phyloP scores from a whole-genome alignment of 2,329 filamentous ascomycete genomes.

The Peltaster fructicola region DNA sequence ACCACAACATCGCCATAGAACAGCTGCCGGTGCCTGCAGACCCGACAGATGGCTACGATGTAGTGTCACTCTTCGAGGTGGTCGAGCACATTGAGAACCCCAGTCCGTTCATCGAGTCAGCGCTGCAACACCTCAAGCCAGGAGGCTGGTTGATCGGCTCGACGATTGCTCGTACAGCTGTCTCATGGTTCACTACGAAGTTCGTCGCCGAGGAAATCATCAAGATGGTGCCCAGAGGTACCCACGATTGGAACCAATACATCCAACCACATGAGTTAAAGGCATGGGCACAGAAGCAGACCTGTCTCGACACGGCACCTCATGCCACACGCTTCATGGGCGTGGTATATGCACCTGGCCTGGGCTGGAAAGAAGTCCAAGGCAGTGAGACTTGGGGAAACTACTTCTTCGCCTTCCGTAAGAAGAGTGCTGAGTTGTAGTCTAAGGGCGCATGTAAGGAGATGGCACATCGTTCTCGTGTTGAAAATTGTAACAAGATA shows the following conservation, averaged over 20 bases:
- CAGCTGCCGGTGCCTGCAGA: slow-evolving; percentile 26
- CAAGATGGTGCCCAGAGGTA: slow-evolving; percentile 76
- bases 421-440: slow-evolving; percentile 17
- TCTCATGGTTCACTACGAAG: slow-evolving; percentile 83
- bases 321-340: slow-evolving; percentile 59
- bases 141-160: slow-evolving; percentile 87
- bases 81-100: slow-evolving; percentile 78
- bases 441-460: no score
- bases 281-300: slow-evolving; percentile 26
- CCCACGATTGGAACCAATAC: slow-evolving; percentile 94
- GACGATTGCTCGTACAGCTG: slow-evolving; percentile 80
- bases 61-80: slow-evolving; percentile 84
- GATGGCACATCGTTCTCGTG: no score
- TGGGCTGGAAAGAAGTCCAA: slow-evolving; percentile 72
- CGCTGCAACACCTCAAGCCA: slow-evolving; percentile 61
- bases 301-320: slow-evolving; percentile 38
- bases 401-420: slow-evolving; percentile 83
- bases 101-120: slow-evolving; percentile 51
- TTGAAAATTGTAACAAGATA: no score
- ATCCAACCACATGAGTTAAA: slow-evolving; percentile 67
- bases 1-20: slow-evolving; percentile 65
- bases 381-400: slow-evolving; percentile 80
- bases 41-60: slow-evolving; percentile 42
- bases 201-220: slow-evolving; percentile 76
- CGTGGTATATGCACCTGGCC: slow-evolving; percentile 72